Base-by-base conservation (phyloP, 805 yeast species). In the Lipomyces starkeyi region DNA sequence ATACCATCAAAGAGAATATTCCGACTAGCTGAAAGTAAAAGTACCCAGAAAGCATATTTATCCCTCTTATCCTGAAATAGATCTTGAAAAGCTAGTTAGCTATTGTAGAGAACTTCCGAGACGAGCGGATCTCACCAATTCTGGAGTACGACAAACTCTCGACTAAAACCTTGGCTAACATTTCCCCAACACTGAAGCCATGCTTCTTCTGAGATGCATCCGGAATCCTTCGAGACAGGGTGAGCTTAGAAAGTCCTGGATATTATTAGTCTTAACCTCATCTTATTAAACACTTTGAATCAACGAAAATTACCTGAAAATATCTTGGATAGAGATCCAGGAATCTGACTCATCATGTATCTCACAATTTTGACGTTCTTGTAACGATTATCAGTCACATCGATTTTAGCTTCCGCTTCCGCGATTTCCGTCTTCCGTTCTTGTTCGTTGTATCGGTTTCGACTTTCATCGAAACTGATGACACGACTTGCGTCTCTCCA, bases 161-260 rank as follows among this genome's bases (percentile, higher is more conserved):
- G 25, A 66, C 59, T 63, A 76, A 55, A 4, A 66, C 71, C 22
- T 59, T 40, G 3, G 75, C 78, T 22, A 76, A 63, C 27, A 66
- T 37, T 20, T 73, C 75, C 3, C 75, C 76, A 66, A 76, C 74
- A 32, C 65, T 67, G 20, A 76, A 72, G 6, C 77, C 78, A 54
- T 64, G 65, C 59, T 71, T 75, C 59, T 73, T 73, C 22, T 71
- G 69, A 6, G 72, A 57, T 2, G 70, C 55, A 43, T 71, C 73
- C 2, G 71, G 67, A 22, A 57, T 61, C 17, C 73, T 65, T 9
- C 73, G 62, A 8, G 73, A 43, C 17, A 70, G 54, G 11, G 65
- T 55, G 65, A 64, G 54, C 58, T 65, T 70, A 8, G 73, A 68
- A n/a, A 70, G 58, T 3, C 73, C 71, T 68, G 34, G 22, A 58